Evolutionary conservation across 352 stramenopile species (phyloP), one percentile per base, ranked within the genome.

Genomic region (Lagenidium giganteum): DNA sequence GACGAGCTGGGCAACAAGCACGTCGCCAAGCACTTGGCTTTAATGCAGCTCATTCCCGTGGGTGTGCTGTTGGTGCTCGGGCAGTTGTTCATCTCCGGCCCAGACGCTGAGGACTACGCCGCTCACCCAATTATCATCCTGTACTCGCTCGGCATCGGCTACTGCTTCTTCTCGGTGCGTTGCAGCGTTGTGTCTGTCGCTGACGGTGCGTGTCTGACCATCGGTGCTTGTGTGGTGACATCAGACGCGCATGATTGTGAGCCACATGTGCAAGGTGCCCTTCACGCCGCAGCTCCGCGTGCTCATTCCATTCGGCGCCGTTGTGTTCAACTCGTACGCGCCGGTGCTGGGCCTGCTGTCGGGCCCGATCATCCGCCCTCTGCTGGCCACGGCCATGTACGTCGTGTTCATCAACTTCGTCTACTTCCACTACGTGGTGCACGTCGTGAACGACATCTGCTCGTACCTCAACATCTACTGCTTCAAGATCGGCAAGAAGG

Each of bases 241-340:
- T 24, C 42, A 87, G 72, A 87, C 76, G 25, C 74, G 74, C 54
- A 89, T 89, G 76, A 89, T 87, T 51, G 58, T 78, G 31, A 83
- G 70, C 54, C 76, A 89, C 61, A 89, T 89, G 76, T 89, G 74
- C 57, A 89, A 89, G 60, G 72, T 89, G 17, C 71, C 73, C 21
- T 89, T 84, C 46, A 72, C 74, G 21, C 70, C 67, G 17, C 76
- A 89, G 50, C 52, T 84, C 9, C 76, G 73, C 27, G 73, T 89
- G 18, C 79, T 89, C 47, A 75, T 89, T 8, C 76, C 76, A 8
- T 78, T 87, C 36, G 67, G 68, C 2, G 54, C 81, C 28, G 61
- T 87, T 20, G 68, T 87, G 22, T 61, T 82, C 21, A 86, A 82
- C 45, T 64, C 68, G 23, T 83, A 83, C 54, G 69, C 54, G 6